Evolutionary conservation across 129 eudicot genomes (phyloP), one percentile per base, ranked within the genome.

Genomic region (Artemisia annua): DNA sequence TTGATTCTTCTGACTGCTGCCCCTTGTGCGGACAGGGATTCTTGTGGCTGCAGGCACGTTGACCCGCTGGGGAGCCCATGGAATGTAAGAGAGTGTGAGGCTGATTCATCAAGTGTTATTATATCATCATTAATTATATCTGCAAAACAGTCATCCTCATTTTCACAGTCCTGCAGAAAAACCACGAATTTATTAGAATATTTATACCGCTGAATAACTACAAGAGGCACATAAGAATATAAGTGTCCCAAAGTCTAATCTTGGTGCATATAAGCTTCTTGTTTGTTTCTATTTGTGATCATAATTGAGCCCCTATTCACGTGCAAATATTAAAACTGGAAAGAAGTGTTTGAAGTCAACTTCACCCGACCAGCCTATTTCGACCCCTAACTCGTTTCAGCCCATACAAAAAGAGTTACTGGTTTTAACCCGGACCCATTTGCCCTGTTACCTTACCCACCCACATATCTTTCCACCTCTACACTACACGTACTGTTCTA

Each of bases 81-180:
- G 66, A 79, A 13, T 44, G 58, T 16, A 26, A 75, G 32, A 69
- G 72, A 11, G 72, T 48, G 56, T 13, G 74, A 1, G 67, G 52
- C 64, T 55, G 96, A 80, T 46, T 88, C 93, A 6, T 86, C 99
- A 0, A 90, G 89, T 49, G 83, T 83, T 14, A 95, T 71, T 20
- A 95, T 95, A 71, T 95, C 95, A 19, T 94, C 99, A 63, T 95
- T 86, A 70, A 90, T 77, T 81, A 95, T 90, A 54, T 90, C 96
- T 9, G 87, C 91, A 35, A 87, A 90, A 43, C 88, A 85, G 14
- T 95, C 98, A 1, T 88, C 98, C 69, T 71, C 92, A 15, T 55
- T 71, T 8, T 73, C 76, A 50, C 5, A n/a, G 13, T 60, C 80
- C 92, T 87, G 89, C 24, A 4, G 32, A 18, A 30, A 48, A 43